Evolutionary conservation across 345 rosid genomes (phyloP), one percentile per base, ranked within the genome.

Genomic region (Raphanus raphanistrum): DNA sequence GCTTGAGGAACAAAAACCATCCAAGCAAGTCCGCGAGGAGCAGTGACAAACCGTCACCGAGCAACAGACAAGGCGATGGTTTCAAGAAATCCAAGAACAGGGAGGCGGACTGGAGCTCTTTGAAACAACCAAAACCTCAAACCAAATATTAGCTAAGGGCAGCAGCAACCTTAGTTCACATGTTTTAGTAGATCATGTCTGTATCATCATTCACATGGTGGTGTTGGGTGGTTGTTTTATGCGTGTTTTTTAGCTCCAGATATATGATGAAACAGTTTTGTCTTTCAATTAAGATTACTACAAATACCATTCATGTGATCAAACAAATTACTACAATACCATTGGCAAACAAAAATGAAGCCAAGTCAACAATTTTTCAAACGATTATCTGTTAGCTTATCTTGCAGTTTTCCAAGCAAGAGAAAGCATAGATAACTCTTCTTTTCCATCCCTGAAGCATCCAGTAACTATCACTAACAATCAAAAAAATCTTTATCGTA

Each of bases 361-460:
- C 25, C 8, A 35, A 32, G n/a, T 36, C 0, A 66, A 72, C 36
- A 27, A 0, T 7, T 27, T 35, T 16, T 78, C 64, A 72, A 10
- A 45, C 45, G 62, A 2, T 59, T 32, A 60, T 25, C 16, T 72
- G 77, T 33, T 35, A 58, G 15, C 69, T 78, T 78, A 43, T 66
- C 68, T 8, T 6, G 77, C 73, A 80, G 80, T 71, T 82, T 83
- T 81, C 92, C 94, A 91, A 33, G 73, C 87, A 87, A 3, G 97
- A 90, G 72, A 88, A 77, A 48, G 93, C 91, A 75, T 86, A 80
- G 29, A 85, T 73, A 5, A 90, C 83, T 75, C 88, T 84, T 7
- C 97, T 94, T 52, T 92, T 92, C 97, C 97, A 92, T n/a, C 96
- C 96, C 66, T 86, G 93, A 45, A 90, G 85, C 91, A 90, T 82